Conservation (phyloP, 768 basidiomycete species). For the Russula foetens region DNA sequence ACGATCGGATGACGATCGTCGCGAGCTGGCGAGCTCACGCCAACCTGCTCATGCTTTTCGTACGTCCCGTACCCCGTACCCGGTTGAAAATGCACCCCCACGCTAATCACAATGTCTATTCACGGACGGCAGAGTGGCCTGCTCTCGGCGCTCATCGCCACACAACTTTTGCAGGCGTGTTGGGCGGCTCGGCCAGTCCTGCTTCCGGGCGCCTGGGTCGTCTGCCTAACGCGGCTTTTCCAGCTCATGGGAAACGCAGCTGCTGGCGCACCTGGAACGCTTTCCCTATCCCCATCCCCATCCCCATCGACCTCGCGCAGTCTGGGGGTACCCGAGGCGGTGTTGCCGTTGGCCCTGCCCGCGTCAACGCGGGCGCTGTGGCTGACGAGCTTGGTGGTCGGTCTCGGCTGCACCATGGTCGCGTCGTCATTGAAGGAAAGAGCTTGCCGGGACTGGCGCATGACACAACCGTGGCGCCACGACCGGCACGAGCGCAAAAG, state of each 20-base stretch:
- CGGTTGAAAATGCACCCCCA: not conserved
- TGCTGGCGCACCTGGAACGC: not conserved
- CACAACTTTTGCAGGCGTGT: not conserved
- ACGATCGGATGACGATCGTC: not conserved
- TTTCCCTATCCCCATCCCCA: not conserved
- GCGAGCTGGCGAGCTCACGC: not conserved
- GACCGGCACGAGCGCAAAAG: too few relatives aligned
- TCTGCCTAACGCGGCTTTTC: not conserved
- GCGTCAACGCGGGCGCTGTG: not conserved
- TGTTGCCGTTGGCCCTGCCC: not conserved
- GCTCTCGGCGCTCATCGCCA: not conserved
- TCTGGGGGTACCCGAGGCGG: not conserved
- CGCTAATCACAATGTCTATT: not conserved
- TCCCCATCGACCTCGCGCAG: too few relatives aligned
- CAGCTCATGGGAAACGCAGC: not conserved
- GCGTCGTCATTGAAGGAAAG: not conserved
- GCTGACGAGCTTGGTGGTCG: not conserved
- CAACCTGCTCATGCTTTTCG: not conserved
- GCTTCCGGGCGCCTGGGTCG: not conserved
- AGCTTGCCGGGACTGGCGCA: not conserved
- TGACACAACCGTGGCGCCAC: not conserved
- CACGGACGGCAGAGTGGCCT: not conserved
- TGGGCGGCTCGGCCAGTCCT: not conserved
- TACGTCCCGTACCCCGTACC: not conserved
- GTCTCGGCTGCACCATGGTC: not conserved